Percentiles rank a stretch among this genome's conserved stretches.
These are phyloP conservation scores for Avena atlantica DNA, from an alignment of 176 grass and related monocot genomes.

Conservation along the genomic window DNA sequence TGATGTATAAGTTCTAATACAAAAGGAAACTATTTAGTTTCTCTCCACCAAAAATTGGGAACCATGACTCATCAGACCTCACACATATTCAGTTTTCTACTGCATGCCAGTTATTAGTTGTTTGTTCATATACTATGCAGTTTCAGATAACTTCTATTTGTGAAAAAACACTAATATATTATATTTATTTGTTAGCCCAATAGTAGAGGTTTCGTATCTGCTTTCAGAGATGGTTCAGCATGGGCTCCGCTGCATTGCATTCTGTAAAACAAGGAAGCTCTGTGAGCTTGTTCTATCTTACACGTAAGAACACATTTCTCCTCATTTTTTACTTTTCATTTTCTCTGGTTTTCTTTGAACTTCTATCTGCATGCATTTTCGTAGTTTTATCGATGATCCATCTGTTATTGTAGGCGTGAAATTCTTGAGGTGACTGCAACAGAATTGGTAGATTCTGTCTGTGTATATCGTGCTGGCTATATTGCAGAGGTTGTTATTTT, in stretches of 20 bases:
- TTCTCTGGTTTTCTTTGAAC: constrained; percentile 8
- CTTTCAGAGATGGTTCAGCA: constrained; percentile 96
- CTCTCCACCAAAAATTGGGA: background rate
- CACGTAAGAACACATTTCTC: constrained; percentile 65
- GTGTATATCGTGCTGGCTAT: constrained; percentile 95
- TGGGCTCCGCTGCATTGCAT: constrained; percentile 95
- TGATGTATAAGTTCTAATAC: background rate
- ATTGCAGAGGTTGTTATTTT: constrained; percentile 73
- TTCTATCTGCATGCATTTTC: constrained; percentile 23
- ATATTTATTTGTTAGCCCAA: constrained; percentile 63
- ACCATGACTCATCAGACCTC: constrained; percentile 6
- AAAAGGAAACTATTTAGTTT: background rate
- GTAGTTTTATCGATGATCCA: constrained; percentile 18
- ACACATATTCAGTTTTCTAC: constrained; percentile 13
- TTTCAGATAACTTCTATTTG: constrained; percentile 4
- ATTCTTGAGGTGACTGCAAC: constrained; percentile 72
- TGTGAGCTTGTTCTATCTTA: constrained; percentile 88
- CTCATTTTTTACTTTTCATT: constrained; percentile 26
- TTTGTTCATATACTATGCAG: constrained; percentile 19
- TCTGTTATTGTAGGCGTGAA: constrained; percentile 73
- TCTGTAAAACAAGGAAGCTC: constrained; percentile 92
- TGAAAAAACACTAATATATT: constrained; percentile 21
- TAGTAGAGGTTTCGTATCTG: constrained; percentile 86
- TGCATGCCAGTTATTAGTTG: constrained; percentile 4
- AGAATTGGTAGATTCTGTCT: constrained; percentile 72